Conservation (phyloP, 495 filamentous ascomycete genomes). For the Xylaria flabelliformis region DNA sequence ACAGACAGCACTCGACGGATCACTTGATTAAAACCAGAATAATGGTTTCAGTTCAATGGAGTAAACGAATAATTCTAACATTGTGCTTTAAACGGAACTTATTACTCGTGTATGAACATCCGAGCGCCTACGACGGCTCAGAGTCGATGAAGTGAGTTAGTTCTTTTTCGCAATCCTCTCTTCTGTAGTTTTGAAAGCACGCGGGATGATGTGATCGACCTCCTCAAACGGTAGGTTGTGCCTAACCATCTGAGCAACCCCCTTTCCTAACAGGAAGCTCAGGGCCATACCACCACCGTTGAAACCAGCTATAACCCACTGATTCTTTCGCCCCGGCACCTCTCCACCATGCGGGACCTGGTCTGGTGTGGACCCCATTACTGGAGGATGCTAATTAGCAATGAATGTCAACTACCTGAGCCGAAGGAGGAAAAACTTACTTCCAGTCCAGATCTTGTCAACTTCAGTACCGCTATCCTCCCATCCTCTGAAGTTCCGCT, state of each 20-base stretch:
- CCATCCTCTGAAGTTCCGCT: slow-evolving; percentile 51
- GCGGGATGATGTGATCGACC: slow-evolving; percentile 40
- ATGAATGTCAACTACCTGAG: no score
- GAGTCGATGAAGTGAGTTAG: background rate
- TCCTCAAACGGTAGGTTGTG: slow-evolving; percentile 46
- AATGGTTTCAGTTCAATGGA: background rate
- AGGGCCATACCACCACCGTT: slow-evolving; percentile 63
- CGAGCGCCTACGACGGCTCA: background rate
- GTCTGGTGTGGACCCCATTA: slow-evolving; percentile 56
- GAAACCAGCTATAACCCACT: slow-evolving; percentile 59
- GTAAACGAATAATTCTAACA: background rate
- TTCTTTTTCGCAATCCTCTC: slow-evolving; percentile 27
- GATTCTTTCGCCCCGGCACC: slow-evolving; percentile 50
- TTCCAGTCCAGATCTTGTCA: slow-evolving; percentile 58
- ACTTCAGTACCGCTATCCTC: slow-evolving; percentile 51
- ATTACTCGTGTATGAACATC: background rate
- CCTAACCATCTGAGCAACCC: slow-evolving; percentile 55
- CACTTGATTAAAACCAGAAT: background rate
- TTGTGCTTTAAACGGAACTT: no score
- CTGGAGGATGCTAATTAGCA: slow-evolving; percentile 15
- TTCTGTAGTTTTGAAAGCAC: slow-evolving; percentile 48
- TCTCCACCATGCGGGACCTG: slow-evolving; percentile 56
- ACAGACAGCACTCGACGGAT: background rate
- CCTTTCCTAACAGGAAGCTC: slow-evolving; percentile 51
- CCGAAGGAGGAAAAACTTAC: slow-evolving; percentile 23